Conservation (phyloP, 2,329 filamentous ascomycete genomes). For the Lecanosticta acicola region DNA sequence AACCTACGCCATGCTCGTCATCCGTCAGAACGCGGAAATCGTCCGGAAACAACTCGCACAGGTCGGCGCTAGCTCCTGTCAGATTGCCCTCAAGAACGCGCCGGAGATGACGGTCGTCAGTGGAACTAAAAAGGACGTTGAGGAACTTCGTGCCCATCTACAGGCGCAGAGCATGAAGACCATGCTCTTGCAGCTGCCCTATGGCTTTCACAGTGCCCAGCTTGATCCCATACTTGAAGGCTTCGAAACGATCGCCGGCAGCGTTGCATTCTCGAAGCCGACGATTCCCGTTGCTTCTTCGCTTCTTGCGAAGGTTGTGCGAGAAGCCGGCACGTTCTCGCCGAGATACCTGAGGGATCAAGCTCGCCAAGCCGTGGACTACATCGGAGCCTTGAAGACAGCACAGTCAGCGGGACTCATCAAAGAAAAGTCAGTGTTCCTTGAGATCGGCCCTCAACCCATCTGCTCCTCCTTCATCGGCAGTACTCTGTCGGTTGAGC, state of each 20-base stretch:
- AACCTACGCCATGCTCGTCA: slow-evolving; percentile 27
- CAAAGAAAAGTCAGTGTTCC: slow-evolving; percentile 33
- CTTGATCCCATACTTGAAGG: slow-evolving; percentile 27
- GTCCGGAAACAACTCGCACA: background rate
- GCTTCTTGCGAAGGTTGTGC: slow-evolving; percentile 23
- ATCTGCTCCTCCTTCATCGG: slow-evolving; percentile 23
- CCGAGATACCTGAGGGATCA: slow-evolving; percentile 19
- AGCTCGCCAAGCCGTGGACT: slow-evolving; percentile 39
- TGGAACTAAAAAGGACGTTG: slow-evolving; percentile 4
- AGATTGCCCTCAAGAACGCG: slow-evolving; percentile 27
- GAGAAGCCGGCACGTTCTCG: slow-evolving; percentile 12
- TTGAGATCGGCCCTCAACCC: slow-evolving; percentile 46
- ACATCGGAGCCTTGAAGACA: slow-evolving; percentile 19
- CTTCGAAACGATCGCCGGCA: slow-evolving; percentile 13
- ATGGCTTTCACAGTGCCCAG: slow-evolving; percentile 32
- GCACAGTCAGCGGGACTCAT: slow-evolving; percentile 25
- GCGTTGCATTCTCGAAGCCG: slow-evolving; percentile 23
- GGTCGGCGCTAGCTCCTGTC: background rate
- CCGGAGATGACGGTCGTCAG: slow-evolving; percentile 21
- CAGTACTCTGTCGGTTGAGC: background rate
- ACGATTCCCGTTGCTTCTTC: slow-evolving; percentile 28
- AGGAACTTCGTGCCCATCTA: slow-evolving; percentile 1
- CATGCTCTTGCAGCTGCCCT: slow-evolving; percentile 22
- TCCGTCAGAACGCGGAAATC: background rate
- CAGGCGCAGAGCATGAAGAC: slow-evolving; percentile 5